Percentiles rank a stretch among this genome's conserved stretches.
Evolutionary conservation across 768 basidiomycete species (phyloP).

Genomic region (Suillus tomentosus): DNA sequence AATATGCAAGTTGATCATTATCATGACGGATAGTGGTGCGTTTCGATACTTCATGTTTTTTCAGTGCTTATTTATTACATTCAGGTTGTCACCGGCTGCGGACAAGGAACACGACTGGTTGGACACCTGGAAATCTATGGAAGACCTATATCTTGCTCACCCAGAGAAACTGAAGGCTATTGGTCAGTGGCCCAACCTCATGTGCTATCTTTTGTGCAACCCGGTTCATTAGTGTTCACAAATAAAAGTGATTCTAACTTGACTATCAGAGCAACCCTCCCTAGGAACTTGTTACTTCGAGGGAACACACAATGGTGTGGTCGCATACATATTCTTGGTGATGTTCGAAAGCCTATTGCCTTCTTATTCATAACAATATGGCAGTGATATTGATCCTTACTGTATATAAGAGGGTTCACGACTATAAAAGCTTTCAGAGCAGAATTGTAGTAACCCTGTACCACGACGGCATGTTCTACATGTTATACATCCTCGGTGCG

Average conservation of each 20-base stretch:
- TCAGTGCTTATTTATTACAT: no score
- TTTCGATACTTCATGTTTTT: no score
- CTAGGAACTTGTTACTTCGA: neutral
- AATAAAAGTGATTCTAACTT: neutral
- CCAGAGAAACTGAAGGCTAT: constrained; percentile 79
- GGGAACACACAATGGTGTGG: neutral
- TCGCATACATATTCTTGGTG: neutral
- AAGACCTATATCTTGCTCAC: constrained; percentile 61
- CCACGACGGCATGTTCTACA: constrained; percentile 21
- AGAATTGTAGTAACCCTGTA: constrained; percentile 17
- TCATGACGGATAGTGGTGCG: no score
- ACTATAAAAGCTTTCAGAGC: constrained; percentile 10
- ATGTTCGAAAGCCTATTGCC: neutral
- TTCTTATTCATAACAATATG: neutral
- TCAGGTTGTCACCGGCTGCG: no score
- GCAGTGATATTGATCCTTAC: constrained; percentile 6
- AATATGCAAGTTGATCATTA: no score
- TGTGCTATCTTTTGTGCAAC: neutral
- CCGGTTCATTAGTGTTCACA: neutral
- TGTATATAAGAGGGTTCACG: constrained; percentile 8
- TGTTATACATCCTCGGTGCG: no score
- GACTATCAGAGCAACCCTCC: neutral
- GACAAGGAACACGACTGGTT: constrained; percentile 63
- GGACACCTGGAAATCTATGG: constrained; percentile 82
- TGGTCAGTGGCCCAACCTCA: constrained; percentile 39